Evolutionary conservation across 148 eudicot genomes (phyloP).

Genomic region (Rhododendron ovatum): DNA sequence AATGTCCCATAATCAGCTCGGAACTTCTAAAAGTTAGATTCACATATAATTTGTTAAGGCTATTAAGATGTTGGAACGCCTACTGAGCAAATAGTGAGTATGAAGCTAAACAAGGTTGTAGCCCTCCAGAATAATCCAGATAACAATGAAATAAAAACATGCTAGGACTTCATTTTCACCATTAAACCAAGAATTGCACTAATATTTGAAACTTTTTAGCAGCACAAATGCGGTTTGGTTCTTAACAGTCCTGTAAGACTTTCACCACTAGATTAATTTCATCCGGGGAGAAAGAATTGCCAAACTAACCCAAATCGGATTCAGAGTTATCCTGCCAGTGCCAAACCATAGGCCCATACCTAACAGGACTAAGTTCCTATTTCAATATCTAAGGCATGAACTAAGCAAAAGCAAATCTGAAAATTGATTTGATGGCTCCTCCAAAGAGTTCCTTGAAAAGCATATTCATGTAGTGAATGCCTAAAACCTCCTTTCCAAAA

Average conservation of each 20-base stretch:
- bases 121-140: neutral
- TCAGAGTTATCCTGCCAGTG: neutral
- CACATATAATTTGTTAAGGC: neutral
- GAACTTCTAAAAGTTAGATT: neutral
- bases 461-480: neutral
- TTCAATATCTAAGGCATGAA: neutral
- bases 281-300: neutral
- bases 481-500: neutral
- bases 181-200: neutral
- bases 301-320: neutral
- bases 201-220: neutral
- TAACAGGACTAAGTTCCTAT: neutral
- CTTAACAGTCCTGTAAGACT: neutral
- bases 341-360: neutral
- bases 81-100: neutral
- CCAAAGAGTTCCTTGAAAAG: neutral
- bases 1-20: neutral
- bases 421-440: neutral
- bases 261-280: neutral
- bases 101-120: neutral
- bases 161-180: neutral
- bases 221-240: neutral
- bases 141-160: neutral
- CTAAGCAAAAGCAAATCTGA: neutral
- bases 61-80: neutral